phyloP scores from a whole-genome alignment of 2,329 filamentous ascomycete genomes.

The Neocatenulostroma microsporum region DNA sequence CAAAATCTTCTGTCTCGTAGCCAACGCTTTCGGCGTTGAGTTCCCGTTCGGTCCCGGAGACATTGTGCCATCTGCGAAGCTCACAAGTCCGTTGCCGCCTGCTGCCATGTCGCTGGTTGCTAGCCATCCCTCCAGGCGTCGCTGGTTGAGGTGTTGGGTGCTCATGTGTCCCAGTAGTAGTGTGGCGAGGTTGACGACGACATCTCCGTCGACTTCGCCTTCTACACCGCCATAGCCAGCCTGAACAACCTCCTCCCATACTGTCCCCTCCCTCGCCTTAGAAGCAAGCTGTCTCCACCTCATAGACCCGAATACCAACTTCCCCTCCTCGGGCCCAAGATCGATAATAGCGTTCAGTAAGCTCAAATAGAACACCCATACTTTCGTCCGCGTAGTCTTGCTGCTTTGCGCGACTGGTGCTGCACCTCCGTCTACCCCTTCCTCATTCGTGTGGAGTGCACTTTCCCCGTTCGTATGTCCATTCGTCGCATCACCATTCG shows the following conservation, averaged over 20 bases:
- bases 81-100: conserved; percentile 2
- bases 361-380: conserved; percentile 95
- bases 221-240: conserved; percentile 83
- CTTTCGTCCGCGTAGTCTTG: conserved; percentile 77
- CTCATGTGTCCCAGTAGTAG: conserved; percentile 84
- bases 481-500: conserved; percentile 16
- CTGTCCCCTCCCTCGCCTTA: conserved; percentile 76
- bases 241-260: conserved; percentile 91
- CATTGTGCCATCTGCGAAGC: conserved; percentile 48
- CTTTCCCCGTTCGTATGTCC: conserved; percentile 25
- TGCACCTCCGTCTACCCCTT: conserved; percentile 16
- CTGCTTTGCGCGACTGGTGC: conserved; percentile 75
- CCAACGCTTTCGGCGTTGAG: conserved; percentile 29
- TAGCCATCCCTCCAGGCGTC: conserved; percentile 79
- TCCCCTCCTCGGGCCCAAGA: conserved; percentile 81
- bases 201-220: conserved; percentile 86
- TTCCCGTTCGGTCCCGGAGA: conserved; percentile 49
- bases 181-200: conserved; percentile 86
- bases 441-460: conserved; percentile 16
- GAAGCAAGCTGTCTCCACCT: conserved; percentile 75
- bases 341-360: conserved; percentile 87
- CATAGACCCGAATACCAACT: conserved; percentile 73
- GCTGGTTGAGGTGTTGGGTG: conserved; percentile 75
- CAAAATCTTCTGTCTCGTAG: conserved; percentile 76
- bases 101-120: conserved; percentile 42